Evolutionary conservation across 805 yeast species (phyloP).

Genomic region (Suhomyces sp.): DNA sequence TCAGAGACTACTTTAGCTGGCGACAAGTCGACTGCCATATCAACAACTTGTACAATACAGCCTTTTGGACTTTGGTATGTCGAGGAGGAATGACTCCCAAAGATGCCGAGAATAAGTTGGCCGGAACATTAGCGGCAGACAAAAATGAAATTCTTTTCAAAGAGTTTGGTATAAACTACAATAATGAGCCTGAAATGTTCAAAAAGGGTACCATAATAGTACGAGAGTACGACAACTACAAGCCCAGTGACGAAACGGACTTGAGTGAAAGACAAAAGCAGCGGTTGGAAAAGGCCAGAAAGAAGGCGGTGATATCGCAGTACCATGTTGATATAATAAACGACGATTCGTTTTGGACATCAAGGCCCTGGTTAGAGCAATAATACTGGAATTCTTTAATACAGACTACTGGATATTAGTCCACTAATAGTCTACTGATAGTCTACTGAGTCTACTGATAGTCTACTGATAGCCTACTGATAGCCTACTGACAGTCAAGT

Average conservation of each 20-base stretch:
- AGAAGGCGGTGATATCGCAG: constrained; percentile 43
- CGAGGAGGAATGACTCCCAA: constrained; percentile 67
- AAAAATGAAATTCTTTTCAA: constrained; percentile 84
- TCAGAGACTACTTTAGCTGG: constrained; percentile 89
- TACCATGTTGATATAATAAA: constrained; percentile 62
- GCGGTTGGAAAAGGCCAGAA: constrained; percentile 45
- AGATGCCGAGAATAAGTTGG: constrained; percentile 74
- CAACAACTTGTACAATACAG: constrained; percentile 88
- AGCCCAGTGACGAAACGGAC: constrained; percentile 11
- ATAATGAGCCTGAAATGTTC: constrained; percentile 82
- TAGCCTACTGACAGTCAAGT: too few species aligned
- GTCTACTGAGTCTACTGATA: too few species aligned
- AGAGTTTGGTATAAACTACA: constrained; percentile 82
- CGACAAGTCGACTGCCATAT: constrained; percentile 96
- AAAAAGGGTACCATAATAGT: constrained; percentile 75
- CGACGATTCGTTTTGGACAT: constrained; percentile 56
- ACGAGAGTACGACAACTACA: constrained; percentile 41
- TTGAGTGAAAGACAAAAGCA: constrained; percentile 47
- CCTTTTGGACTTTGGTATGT: constrained; percentile 82
- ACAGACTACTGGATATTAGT: too few species aligned
- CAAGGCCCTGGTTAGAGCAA: constrained; percentile 35
- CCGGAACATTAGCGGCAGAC: constrained; percentile 78
- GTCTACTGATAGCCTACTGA: too few species aligned
- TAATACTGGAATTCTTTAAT: not conserved
- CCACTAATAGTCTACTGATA: too few species aligned